Evolutionary conservation across 805 yeast genomes (phyloP).

Genomic region (Pichia scutulata): DNA sequence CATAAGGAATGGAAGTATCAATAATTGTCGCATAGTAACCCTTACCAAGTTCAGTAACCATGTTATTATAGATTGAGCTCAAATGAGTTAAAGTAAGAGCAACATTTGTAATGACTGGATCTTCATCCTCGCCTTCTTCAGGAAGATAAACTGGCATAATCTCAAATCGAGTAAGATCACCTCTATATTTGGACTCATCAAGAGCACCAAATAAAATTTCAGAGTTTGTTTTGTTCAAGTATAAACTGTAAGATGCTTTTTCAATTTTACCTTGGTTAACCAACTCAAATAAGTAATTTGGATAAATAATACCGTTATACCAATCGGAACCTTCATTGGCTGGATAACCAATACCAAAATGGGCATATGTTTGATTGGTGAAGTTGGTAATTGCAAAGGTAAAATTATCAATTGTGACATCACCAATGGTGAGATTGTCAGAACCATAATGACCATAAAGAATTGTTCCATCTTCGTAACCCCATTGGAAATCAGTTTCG

Average conservation of each 20-base stretch:
- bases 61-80: background rate
- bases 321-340: conserved; percentile 55
- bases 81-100: conserved; percentile 7
- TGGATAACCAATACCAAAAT: conserved; percentile 61
- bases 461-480: conserved; percentile 38
- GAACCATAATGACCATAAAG: conserved; percentile 49
- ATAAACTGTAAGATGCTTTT: conserved; percentile 52
- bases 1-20: conserved; percentile 46
- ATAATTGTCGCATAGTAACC: conserved; percentile 29
- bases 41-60: background rate
- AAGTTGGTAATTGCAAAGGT: conserved; percentile 67
- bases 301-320: background rate
- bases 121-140: background rate
- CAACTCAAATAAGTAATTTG: conserved; percentile 56
- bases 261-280: conserved; percentile 47
- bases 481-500: conserved; percentile 32
- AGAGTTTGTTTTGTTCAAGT: conserved; percentile 40
- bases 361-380: conserved; percentile 58
- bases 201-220: conserved; percentile 61
- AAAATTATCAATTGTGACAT: conserved; percentile 37
- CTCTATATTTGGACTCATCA: conserved; percentile 53
- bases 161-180: conserved; percentile 31
- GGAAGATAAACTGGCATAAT: background rate
- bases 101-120: background rate
- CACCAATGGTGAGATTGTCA: conserved; percentile 50